phyloP scores from a whole-genome alignment of 1,284 basidiomycete species.

The Erythrobasidium hasegawianum region DNA sequence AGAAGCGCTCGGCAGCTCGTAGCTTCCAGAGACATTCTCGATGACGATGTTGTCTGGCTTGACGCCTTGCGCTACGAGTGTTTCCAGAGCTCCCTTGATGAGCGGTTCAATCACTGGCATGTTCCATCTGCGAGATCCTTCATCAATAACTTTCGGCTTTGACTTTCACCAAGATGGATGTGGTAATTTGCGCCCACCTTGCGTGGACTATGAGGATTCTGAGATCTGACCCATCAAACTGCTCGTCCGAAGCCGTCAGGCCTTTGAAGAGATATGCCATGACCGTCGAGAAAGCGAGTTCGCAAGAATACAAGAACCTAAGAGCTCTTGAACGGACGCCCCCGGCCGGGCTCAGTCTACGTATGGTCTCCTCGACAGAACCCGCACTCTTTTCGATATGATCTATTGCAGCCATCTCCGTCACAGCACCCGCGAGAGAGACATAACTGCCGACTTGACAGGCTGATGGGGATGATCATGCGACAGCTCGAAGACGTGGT shows the following conservation, averaged over 20 bases:
- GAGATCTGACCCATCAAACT: conserved; percentile 71
- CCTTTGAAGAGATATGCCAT: conserved; percentile 61
- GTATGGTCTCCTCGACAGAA: too few relatives aligned
- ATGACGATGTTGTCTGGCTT: conserved; percentile 84
- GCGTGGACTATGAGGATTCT: conserved; percentile 88
- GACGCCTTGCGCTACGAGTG: conserved; percentile 59
- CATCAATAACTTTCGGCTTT: neutral
- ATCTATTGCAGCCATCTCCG: too few relatives aligned
- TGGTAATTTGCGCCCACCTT: conserved; percentile 37
- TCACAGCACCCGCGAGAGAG: too few relatives aligned
- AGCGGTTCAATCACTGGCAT: conserved; percentile 42
- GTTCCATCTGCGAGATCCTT: conserved; percentile 43
- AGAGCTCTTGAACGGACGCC: too few relatives aligned
- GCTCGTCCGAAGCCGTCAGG: conserved; percentile 59
- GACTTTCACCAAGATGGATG: neutral
- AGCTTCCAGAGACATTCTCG: conserved; percentile 89
- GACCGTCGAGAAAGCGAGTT: too few relatives aligned
- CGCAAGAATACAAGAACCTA: too few relatives aligned
- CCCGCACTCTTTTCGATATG: too few relatives aligned
- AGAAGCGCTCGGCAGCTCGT: conserved; percentile 78
- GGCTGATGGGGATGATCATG: too few relatives aligned
- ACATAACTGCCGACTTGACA: too few relatives aligned
- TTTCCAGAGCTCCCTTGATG: conserved; percentile 41
- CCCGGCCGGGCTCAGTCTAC: too few relatives aligned
- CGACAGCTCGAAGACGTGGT: too few relatives aligned